Evolutionary conservation across 2,329 filamentous ascomycete genomes (phyloP).

Genomic region (Keithomyces neogunnii): DNA sequence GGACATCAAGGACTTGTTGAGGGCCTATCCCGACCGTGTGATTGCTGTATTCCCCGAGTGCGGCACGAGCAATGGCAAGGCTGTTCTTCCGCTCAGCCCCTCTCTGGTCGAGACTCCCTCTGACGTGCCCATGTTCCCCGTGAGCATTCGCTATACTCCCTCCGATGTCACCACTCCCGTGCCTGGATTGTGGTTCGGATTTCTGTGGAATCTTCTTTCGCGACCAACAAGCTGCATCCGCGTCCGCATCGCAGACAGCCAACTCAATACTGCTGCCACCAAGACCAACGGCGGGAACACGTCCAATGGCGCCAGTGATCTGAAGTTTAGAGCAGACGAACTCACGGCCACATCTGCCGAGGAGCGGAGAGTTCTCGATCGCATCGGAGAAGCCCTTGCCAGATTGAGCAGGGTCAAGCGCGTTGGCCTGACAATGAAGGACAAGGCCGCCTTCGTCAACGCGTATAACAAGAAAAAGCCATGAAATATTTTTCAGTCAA

Average conservation of each 20-base stretch:
- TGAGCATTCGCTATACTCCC: slow-evolving; percentile 83
- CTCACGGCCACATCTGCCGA: slow-evolving; percentile 31
- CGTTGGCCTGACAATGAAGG: slow-evolving; percentile 72
- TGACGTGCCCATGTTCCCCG: slow-evolving; percentile 73
- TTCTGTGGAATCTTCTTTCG: slow-evolving; percentile 80
- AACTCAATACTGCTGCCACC: slow-evolving; percentile 42
- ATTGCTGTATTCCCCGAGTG: slow-evolving; percentile 90
- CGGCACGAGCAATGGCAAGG: slow-evolving; percentile 88
- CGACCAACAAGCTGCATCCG: slow-evolving; percentile 82
- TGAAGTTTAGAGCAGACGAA: slow-evolving; percentile 17
- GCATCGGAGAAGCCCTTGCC: slow-evolving; percentile 78
- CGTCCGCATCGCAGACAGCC: slow-evolving; percentile 76
- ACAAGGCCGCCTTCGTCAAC: slow-evolving; percentile 76
- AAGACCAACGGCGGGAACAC: slow-evolving; percentile 25
- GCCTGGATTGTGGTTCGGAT: slow-evolving; percentile 61
- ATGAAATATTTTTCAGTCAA: slow-evolving; percentile 8
- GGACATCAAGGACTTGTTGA: slow-evolving; percentile 54
- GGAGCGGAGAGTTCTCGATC: slow-evolving; percentile 66
- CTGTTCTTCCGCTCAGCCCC: slow-evolving; percentile 75
- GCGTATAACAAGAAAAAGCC: slow-evolving; percentile 44
- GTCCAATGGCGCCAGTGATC: slow-evolving; percentile 17
- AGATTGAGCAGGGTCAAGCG: slow-evolving; percentile 79
- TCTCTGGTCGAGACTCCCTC: slow-evolving; percentile 61
- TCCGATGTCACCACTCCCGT: slow-evolving; percentile 86
- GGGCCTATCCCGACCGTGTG: slow-evolving; percentile 61